A percentile compares a stretch with the other conserved stretches of the same genome.
These are phyloP conservation scores for Cicer yamashitae DNA, from an alignment of 306 rosid genomes.

Conservation along the genomic window DNA sequence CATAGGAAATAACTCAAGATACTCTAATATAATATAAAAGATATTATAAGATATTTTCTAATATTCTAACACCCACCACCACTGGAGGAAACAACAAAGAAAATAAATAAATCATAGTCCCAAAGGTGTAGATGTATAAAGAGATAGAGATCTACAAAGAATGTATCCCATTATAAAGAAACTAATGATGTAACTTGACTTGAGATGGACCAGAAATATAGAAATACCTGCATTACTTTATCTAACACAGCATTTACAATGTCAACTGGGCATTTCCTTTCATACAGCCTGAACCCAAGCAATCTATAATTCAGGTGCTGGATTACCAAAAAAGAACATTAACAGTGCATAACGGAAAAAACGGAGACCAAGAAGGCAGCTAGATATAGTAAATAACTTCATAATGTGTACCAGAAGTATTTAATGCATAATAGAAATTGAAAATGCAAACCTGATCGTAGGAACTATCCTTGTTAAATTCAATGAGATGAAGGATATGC, in stretches of 20 bases:
- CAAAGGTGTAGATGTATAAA: slow-evolving; percentile 19
- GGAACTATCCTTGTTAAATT: slow-evolving; percentile 71
- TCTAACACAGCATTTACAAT: slow-evolving; percentile 62
- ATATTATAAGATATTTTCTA: no score
- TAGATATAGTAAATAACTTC: slow-evolving; percentile 33
- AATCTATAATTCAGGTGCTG: slow-evolving; percentile 91
- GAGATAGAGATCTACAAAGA: slow-evolving; percentile 20
- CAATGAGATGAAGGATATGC: slow-evolving; percentile 77
- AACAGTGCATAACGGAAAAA: slow-evolving; percentile 37
- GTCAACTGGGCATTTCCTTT: slow-evolving; percentile 55
- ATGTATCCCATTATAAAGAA: slow-evolving; percentile 23
- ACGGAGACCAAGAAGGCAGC: slow-evolving; percentile 28
- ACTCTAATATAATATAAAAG: no score
- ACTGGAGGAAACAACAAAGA: slow-evolving; percentile 19
- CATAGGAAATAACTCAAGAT: no score
- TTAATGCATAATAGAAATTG: slow-evolving; percentile 26
- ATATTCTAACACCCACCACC: no score
- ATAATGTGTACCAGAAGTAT: slow-evolving; percentile 18
- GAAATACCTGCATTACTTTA: slow-evolving; percentile 69
- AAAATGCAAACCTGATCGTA: slow-evolving; percentile 72
- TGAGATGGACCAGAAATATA: slow-evolving; percentile 40
- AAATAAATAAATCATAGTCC: neutral
- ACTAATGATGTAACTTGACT: slow-evolving; percentile 26
- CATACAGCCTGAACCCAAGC: slow-evolving; percentile 90
- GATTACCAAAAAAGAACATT: slow-evolving; percentile 44